Evolutionary conservation across 2,329 filamentous ascomycete genomes (phyloP).

Genomic region (Botrytis elliptica): DNA sequence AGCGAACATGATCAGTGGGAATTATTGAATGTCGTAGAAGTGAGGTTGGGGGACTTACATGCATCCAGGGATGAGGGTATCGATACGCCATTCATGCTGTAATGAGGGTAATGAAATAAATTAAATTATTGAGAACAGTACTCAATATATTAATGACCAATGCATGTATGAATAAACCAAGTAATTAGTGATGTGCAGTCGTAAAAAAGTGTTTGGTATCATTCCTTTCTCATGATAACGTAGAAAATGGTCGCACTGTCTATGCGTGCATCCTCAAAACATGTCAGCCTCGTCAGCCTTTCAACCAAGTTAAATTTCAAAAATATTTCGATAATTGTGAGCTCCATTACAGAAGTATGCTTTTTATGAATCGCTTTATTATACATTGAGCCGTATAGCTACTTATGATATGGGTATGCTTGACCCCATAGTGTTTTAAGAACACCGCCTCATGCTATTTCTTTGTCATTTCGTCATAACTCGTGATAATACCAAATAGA

Average conservation of each 20-base stretch:
- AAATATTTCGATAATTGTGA: background rate
- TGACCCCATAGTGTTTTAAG: background rate
- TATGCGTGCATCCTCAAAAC: slow-evolving; percentile 1
- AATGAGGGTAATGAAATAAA: background rate
- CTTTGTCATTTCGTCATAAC: slow-evolving; percentile 13
- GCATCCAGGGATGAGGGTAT: slow-evolving; percentile 38
- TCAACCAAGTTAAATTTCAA: background rate
- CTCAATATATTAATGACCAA: background rate
- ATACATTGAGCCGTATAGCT: slow-evolving; percentile 14
- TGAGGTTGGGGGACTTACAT: slow-evolving; percentile 32
- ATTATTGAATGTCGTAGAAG: slow-evolving; percentile 11
- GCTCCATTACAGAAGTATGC: background rate
- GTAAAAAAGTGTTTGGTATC: background rate
- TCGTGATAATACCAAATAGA: background rate
- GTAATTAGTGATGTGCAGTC: slow-evolving; percentile 2
- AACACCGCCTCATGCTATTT: background rate
- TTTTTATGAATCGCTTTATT: slow-evolving; percentile 14
- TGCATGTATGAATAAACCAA: slow-evolving; percentile 5
- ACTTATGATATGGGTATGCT: background rate
- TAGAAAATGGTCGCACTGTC: background rate
- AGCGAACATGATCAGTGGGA: slow-evolving; percentile 24
- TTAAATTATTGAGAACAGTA: background rate
- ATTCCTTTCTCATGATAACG: background rate
- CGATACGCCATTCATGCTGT: slow-evolving; percentile 37
- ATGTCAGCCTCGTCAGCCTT: slow-evolving; percentile 15